Evolutionary conservation across 176 grass and related monocot genomes (phyloP).

Genomic region (Bonia amplexicaulis): DNA sequence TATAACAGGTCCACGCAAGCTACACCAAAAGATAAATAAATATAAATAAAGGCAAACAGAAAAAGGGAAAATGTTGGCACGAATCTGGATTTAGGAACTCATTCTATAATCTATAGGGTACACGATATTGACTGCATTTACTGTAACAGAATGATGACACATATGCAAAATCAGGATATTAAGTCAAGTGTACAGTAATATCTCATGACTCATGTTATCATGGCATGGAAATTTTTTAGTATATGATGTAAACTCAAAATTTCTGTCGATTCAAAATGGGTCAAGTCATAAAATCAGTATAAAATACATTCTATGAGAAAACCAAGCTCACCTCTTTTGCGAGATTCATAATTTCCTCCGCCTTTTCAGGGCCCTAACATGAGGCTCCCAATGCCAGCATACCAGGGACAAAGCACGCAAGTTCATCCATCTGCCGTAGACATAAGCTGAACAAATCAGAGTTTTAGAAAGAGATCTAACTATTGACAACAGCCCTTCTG

Average conservation of each 20-base stretch:
- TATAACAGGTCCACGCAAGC: constrained; percentile 92
- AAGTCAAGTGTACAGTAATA: background rate
- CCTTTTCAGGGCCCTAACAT: constrained; percentile 83
- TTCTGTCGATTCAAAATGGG: background rate
- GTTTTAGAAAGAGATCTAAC: background rate
- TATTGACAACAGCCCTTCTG: constrained; percentile 13
- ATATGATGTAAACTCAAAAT: background rate
- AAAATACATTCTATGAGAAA: background rate
- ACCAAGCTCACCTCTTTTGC: constrained; percentile 75
- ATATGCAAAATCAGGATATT: background rate
- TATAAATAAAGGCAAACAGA: background rate
- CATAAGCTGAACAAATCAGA: constrained; percentile 33
- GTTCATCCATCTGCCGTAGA: constrained; percentile 85
- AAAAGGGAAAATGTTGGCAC: background rate
- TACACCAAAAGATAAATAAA: constrained; percentile 14
- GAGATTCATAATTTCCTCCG: constrained; percentile 73
- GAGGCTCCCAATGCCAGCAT: constrained; percentile 92
- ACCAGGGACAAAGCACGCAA: constrained; percentile 95
- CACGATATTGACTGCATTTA: background rate
- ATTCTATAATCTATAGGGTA: background rate
- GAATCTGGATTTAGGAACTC: background rate
- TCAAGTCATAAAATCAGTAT: background rate
- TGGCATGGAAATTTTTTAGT: background rate
- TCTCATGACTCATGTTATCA: background rate
- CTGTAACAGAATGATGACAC: background rate